These are phyloP conservation scores for Diaporthe velutina DNA, from an alignment of 2,329 filamentous ascomycete genomes.

Conservation along the genomic window DNA sequence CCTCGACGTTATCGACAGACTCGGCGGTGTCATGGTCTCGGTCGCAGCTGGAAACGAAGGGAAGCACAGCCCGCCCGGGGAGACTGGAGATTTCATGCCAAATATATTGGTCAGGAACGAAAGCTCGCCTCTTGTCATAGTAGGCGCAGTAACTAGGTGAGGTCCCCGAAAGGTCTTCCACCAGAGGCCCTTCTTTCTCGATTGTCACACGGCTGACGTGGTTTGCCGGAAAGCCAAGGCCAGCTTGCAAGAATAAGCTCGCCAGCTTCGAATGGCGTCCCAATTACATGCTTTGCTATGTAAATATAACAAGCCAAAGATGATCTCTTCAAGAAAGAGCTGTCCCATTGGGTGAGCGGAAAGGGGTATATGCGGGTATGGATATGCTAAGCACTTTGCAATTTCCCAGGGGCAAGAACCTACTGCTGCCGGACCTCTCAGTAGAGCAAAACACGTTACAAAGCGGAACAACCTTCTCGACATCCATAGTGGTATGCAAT, in stretches of 20 bases:
- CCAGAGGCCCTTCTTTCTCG: neutral
- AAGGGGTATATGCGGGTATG: fast-evolving
- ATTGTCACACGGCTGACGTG: neutral
- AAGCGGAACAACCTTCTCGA: conserved; percentile 26
- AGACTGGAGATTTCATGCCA: conserved; percentile 23
- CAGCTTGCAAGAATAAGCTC: conserved; percentile 30
- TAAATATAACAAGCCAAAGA: neutral
- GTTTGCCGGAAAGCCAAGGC: neutral
- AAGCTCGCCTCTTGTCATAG: conserved; percentile 17
- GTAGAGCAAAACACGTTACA: conserved; percentile 17
- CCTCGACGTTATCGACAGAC: conserved; percentile 10
- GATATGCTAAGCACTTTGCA: neutral
- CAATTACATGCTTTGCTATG: conserved; percentile 27
- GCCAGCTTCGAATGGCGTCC: neutral
- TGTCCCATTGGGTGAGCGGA: neutral
- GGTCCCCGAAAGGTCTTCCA: neutral
- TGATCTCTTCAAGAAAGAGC: no score
- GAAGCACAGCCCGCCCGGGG: neutral
- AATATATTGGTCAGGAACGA: neutral
- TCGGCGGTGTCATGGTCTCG: conserved; percentile 16
- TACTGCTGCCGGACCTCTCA: conserved; percentile 20
- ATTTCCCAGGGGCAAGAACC: neutral
- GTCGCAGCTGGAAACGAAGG: conserved; percentile 33
- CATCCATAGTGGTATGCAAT: conserved; percentile 16
- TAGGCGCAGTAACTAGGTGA: conserved; percentile 32